These are phyloP conservation scores for Exophiala xenobiotica DNA, from an alignment of 2,329 filamentous ascomycete genomes.

Conservation along the genomic window DNA sequence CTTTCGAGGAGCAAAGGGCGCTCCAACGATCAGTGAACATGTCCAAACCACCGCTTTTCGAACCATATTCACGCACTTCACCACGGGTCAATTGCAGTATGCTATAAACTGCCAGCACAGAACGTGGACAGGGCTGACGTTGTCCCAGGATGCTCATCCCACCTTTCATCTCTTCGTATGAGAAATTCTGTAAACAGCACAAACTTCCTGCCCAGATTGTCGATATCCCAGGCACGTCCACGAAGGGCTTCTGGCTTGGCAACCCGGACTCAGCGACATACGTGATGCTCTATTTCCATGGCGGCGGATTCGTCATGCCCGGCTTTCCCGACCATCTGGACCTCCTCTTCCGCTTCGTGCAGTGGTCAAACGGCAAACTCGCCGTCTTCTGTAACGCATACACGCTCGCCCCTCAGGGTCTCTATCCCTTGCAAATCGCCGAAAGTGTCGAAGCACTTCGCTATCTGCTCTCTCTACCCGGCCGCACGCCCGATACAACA, in stretches of 20 bases:
- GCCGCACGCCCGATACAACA: constrained; percentile 35
- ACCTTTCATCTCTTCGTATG: constrained; percentile 12
- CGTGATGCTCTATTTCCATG: constrained; percentile 23
- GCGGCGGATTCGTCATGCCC: constrained; percentile 23
- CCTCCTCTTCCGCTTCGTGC: constrained; percentile 13
- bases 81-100: constrained; percentile 19
- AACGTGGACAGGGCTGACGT: no score
- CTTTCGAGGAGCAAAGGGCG: constrained; percentile 39
- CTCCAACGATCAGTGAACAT: constrained; percentile 37
- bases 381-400: constrained; percentile 57
- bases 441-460: constrained; percentile 42
- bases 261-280: constrained; percentile 15
- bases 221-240: constrained; percentile 17
- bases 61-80: constrained; percentile 6
- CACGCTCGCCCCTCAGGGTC: constrained; percentile 49
- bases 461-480: constrained; percentile 37
- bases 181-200: constrained; percentile 11
- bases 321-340: constrained; percentile 14
- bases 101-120: no score
- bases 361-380: constrained; percentile 43
- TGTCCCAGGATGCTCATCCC: constrained; percentile 11
- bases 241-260: constrained; percentile 25
- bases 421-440: constrained; percentile 45
- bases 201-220: constrained; percentile 12
- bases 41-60: constrained; percentile 34